phyloP scores from a whole-genome alignment of 345 rosid genomes.

The Draba incana region DNA sequence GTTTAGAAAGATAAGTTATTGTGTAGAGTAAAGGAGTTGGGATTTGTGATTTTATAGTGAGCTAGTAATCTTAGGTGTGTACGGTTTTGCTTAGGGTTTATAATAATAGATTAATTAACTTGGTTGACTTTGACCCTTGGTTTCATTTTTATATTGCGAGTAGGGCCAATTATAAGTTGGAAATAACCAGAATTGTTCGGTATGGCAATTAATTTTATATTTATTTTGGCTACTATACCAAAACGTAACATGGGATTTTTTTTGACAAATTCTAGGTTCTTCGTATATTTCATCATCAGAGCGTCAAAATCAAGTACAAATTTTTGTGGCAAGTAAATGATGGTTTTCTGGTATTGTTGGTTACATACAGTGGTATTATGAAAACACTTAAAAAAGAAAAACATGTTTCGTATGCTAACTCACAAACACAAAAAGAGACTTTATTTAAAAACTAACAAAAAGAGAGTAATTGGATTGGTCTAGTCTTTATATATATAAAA shows the following conservation, averaged over 20 bases:
- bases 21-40: slow-evolving; percentile 24
- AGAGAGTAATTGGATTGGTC: neutral
- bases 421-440: neutral
- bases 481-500: too few species aligned
- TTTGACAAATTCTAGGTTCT: neutral
- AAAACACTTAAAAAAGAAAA: neutral
- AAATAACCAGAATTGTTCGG: slow-evolving; percentile 32
- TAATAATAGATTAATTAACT: slow-evolving; percentile 1
- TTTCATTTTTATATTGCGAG: slow-evolving; percentile 19
- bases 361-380: neutral
- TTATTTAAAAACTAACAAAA: neutral
- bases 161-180: slow-evolving; percentile 37
- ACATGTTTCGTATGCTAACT: neutral
- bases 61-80: slow-evolving; percentile 1
- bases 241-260: slow-evolving; percentile 7
- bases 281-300: neutral
- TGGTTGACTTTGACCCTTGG: slow-evolving; percentile 32
- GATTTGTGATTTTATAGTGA: slow-evolving; percentile 33
- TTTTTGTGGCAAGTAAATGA: neutral
- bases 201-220: slow-evolving; percentile 1
- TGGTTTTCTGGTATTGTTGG: slow-evolving; percentile 1
- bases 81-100: slow-evolving; percentile 24
- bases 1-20: slow-evolving; percentile 20
- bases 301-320: neutral
- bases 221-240: neutral